phyloP scores from a whole-genome alignment of 805 yeast genomes.

The Saccharomycopsis sp. region DNA sequence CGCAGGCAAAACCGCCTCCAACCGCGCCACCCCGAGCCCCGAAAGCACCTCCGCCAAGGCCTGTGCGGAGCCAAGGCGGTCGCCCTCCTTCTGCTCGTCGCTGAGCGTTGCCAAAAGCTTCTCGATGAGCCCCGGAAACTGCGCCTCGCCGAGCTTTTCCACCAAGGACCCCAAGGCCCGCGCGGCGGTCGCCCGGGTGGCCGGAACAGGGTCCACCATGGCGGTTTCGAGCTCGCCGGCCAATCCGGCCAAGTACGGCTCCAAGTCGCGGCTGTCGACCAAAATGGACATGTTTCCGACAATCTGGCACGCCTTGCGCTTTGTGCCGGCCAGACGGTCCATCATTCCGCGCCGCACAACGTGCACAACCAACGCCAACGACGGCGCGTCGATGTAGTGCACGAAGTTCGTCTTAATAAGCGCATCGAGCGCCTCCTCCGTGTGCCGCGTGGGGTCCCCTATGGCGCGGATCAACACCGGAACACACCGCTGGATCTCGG shows the following conservation, averaged over 20 bases:
- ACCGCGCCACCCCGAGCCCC: conserved; percentile 81
- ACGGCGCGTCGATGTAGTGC: conserved; percentile 97
- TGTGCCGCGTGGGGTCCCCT: conserved; percentile 89
- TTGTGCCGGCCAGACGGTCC: conserved; percentile 89
- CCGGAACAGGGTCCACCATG: conserved; percentile 98
- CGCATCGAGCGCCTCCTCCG: conserved; percentile 81
- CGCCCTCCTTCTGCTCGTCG: conserved; percentile 78
- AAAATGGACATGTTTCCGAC: conserved; percentile 98
- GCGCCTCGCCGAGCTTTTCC: conserved; percentile 92
- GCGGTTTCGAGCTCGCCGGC: conserved; percentile 82
- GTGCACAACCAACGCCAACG: conserved; percentile 88
- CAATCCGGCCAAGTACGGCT: conserved; percentile 74
- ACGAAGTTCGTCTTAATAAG: conserved; percentile 88
- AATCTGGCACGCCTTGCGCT: conserved; percentile 92
- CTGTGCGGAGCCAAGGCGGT: conserved; percentile 94
- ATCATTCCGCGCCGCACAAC: conserved; percentile 93
- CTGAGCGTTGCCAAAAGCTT: conserved; percentile 67
- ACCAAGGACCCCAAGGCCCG: conserved; percentile 95
- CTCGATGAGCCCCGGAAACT: conserved; percentile 86
- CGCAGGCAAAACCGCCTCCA: conserved; percentile 82
- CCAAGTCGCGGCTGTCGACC: conserved; percentile 79
- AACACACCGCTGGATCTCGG: conserved; percentile 89
- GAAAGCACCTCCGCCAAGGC: conserved; percentile 90
- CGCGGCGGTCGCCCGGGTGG: conserved; percentile 94
- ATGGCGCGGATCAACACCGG: conserved; percentile 85